Conservation (phyloP, 306 rosid genomes). For the Casuarina glauca region DNA sequence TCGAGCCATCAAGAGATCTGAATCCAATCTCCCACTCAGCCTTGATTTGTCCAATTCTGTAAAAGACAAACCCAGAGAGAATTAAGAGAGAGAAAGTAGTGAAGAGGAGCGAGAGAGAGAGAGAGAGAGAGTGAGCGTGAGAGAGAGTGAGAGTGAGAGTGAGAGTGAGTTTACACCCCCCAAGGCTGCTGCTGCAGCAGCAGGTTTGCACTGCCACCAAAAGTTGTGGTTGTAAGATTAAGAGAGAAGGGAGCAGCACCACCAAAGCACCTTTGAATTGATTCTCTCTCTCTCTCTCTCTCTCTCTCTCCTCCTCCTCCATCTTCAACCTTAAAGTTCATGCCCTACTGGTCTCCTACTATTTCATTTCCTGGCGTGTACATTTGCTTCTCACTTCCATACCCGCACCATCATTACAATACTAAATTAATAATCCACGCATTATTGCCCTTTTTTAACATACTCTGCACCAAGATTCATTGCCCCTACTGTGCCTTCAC, state of each 20-base stretch:
- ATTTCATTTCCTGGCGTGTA: background rate
- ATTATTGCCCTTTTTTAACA: background rate
- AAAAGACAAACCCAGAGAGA: constrained; percentile 12
- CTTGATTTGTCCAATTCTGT: constrained; percentile 33
- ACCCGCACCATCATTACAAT: background rate
- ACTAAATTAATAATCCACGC: background rate
- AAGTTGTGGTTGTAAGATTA: constrained; percentile 16
- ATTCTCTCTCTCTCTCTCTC: background rate
- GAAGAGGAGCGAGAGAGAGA: background rate
- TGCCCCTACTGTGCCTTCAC: background rate
- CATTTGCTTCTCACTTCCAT: background rate
- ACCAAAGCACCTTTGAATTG: constrained; percentile 2
- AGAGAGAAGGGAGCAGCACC: background rate
- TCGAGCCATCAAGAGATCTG: constrained; percentile 12
- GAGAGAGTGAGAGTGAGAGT: constrained; percentile 6
- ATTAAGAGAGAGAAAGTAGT: background rate
- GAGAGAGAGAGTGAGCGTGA: background rate
- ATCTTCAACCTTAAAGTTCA: background rate
- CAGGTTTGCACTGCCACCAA: constrained; percentile 18
- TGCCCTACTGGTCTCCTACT: background rate
- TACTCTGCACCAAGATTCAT: background rate
- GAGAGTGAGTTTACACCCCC: constrained; percentile 18
- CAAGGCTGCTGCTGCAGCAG: constrained; percentile 24
- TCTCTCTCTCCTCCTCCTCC: background rate
- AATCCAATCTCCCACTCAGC: constrained; percentile 22